These are phyloP conservation scores for Suillus discolor DNA, from an alignment of 768 basidiomycete species.

Conservation along the genomic window DNA sequence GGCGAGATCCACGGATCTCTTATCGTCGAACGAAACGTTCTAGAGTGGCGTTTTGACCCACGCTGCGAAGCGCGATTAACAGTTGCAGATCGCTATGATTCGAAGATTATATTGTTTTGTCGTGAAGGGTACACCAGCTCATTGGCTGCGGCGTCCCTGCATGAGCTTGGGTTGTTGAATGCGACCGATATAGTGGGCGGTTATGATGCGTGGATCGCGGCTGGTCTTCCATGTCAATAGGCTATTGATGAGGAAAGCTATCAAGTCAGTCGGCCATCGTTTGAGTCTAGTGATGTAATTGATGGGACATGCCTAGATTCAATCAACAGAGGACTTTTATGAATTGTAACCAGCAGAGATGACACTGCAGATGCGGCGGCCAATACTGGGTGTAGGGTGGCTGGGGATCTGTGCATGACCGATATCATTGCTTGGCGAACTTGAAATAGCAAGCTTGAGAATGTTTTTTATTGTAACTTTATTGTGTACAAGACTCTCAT, in stretches of 20 bases:
- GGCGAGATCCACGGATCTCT: conserved; percentile 69
- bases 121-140: conserved; percentile 74
- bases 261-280: conserved; percentile 28
- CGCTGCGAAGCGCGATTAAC: conserved; percentile 56
- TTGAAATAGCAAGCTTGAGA: not conserved
- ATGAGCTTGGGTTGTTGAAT: conserved; percentile 69
- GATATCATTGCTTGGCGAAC: not conserved
- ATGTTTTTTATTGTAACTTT: not conserved
- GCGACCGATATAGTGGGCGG: conserved; percentile 82
- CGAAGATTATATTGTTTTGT: conserved; percentile 73
- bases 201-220: conserved; percentile 69
- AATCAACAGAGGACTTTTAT: not conserved
- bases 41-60: conserved; percentile 85
- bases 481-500: too few relatives aligned
- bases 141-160: conserved; percentile 69
- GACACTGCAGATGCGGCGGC: not conserved
- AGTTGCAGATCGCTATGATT: conserved; percentile 75
- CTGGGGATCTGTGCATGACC: too few relatives aligned
- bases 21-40: conserved; percentile 71
- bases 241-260: conserved; percentile 28
- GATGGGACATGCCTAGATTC: not conserved
- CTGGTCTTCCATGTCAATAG: conserved; percentile 59
- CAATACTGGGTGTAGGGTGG: too few relatives aligned
- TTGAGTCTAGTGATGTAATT: conserved; percentile 16
- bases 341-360: not conserved